Evolutionary conservation across 495 filamentous ascomycete genomes (phyloP).

Genomic region (Aspergillus homomorphus): DNA sequence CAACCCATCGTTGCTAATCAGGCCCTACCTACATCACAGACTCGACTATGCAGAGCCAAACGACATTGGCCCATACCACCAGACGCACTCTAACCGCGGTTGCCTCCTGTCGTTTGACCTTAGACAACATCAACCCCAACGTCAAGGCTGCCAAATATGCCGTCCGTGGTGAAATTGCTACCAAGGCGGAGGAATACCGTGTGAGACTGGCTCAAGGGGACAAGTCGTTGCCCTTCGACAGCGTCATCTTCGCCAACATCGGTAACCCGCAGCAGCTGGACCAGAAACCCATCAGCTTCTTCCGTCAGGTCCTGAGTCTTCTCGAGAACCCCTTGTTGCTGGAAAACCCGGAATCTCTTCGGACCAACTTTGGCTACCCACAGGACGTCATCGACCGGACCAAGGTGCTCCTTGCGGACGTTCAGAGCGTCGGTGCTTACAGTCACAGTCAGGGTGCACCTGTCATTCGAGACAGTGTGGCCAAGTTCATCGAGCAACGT

Average conservation of each 20-base stretch:
- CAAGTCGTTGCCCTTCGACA: constrained; percentile 74
- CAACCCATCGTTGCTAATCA: neutral
- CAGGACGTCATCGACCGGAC: constrained; percentile 85
- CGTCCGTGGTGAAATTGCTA: constrained; percentile 91
- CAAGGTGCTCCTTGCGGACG: constrained; percentile 69
- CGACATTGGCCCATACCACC: constrained; percentile 25
- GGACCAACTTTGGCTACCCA: constrained; percentile 70
- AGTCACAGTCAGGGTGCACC: constrained; percentile 88
- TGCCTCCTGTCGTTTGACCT: constrained; percentile 59
- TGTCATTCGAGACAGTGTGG: constrained; percentile 81
- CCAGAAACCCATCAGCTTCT: constrained; percentile 98
- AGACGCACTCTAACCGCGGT: constrained; percentile 57
- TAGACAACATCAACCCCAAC: constrained; percentile 89
- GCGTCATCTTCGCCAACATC: constrained; percentile 95
- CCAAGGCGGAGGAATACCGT: constrained; percentile 85
- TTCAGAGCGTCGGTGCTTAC: constrained; percentile 93
- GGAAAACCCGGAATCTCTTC: constrained; percentile 69
- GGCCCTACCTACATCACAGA: constrained; percentile 11
- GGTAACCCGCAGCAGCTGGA: constrained; percentile 98
- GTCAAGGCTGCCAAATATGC: constrained; percentile 87
- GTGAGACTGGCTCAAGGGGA: constrained; percentile 60
- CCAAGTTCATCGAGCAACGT: constrained; percentile 85
- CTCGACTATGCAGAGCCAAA: constrained; percentile 34
- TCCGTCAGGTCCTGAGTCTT: constrained; percentile 93
- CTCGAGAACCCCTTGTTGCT: constrained; percentile 85